These are phyloP conservation scores for Metroxylon sagu DNA, from an alignment of 176 grass and related monocot genomes.

Conservation along the genomic window DNA sequence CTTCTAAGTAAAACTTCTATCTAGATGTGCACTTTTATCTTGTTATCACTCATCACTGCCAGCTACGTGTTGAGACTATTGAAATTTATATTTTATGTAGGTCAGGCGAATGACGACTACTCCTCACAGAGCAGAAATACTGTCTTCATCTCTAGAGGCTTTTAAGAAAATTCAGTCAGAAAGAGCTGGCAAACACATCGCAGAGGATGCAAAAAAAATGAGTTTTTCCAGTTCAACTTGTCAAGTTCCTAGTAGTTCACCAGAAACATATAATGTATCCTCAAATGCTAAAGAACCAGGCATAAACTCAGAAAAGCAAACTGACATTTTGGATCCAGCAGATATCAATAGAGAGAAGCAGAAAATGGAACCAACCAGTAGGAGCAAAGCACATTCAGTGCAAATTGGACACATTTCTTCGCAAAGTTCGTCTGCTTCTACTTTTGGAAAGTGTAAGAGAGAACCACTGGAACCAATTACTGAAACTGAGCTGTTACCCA, in stretches of 20 bases:
- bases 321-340: constrained; percentile 8
- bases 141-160: constrained; percentile 97
- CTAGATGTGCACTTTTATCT: too few relatives aligned
- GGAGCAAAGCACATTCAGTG: constrained; percentile 30
- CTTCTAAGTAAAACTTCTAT: too few relatives aligned
- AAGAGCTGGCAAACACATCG: constrained; percentile 58
- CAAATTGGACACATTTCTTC: constrained; percentile 31
- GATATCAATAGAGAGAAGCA: constrained; percentile 22
- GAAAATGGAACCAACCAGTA: constrained; percentile 32
- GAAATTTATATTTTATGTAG: constrained; percentile 29
- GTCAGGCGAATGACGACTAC: constrained; percentile 96
- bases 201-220: constrained; percentile 38
- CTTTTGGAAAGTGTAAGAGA: constrained; percentile 57
- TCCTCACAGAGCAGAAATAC: constrained; percentile 94
- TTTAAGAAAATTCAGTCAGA: constrained; percentile 92
- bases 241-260: constrained; percentile 24
- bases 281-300: constrained; percentile 7
- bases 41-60: too few relatives aligned
- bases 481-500: constrained; percentile 49
- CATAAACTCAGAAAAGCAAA: constrained; percentile 19
- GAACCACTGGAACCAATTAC: constrained; percentile 62
- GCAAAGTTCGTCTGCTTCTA: constrained; percentile 24
- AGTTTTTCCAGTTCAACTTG: constrained; percentile 36
- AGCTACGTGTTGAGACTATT: too few relatives aligned
- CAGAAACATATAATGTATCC: constrained; percentile 31